Conservation (phyloP, 2,329 filamentous ascomycete species). For the Colletotrichum lupini region DNA sequence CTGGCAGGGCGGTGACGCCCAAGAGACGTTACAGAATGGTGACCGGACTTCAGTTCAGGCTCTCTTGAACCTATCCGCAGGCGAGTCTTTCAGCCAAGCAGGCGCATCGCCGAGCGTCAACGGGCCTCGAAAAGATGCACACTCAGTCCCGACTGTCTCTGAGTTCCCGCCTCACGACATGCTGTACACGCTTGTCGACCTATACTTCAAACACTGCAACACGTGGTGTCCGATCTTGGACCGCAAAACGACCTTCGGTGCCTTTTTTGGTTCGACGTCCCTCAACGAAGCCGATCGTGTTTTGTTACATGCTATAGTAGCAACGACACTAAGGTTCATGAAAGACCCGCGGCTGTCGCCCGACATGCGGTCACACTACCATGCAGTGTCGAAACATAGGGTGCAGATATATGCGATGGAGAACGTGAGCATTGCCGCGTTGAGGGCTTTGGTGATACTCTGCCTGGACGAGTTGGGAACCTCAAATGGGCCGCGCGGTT, state of each 20-base stretch:
- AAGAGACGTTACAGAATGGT: slow-evolving; percentile 39
- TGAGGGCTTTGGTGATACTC: slow-evolving; percentile 54
- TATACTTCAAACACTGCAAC: slow-evolving; percentile 74
- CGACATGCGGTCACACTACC: slow-evolving; percentile 51
- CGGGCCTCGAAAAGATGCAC: slow-evolving; percentile 40
- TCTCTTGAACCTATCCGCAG: slow-evolving; percentile 34
- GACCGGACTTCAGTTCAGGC: slow-evolving; percentile 38
- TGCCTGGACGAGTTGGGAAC: slow-evolving; percentile 54
- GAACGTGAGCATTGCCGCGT: slow-evolving; percentile 50
- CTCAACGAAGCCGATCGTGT: slow-evolving; percentile 52
- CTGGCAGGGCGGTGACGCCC: slow-evolving; percentile 44
- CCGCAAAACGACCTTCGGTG: slow-evolving; percentile 53
- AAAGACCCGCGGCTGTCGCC: slow-evolving; percentile 51
- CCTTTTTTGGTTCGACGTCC: slow-evolving; percentile 53
- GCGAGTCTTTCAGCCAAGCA: slow-evolving; percentile 28
- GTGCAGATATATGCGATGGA: slow-evolving; percentile 57
- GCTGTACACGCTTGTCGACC: slow-evolving; percentile 67
- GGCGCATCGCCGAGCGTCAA: slow-evolving; percentile 5
- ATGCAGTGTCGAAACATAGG: slow-evolving; percentile 50
- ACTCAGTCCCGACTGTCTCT: slow-evolving; percentile 50
- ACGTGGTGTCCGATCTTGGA: slow-evolving; percentile 65
- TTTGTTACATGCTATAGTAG: slow-evolving; percentile 56
- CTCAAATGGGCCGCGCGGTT: slow-evolving; percentile 54
- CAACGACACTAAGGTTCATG: slow-evolving; percentile 54
- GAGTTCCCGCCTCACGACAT: slow-evolving; percentile 70